Percentiles rank a stretch among this genome's conserved stretches.
These are phyloP conservation scores for Backusella morwellensis DNA, from an alignment of 192 early-diverging fungal species.

Conservation along the genomic window DNA sequence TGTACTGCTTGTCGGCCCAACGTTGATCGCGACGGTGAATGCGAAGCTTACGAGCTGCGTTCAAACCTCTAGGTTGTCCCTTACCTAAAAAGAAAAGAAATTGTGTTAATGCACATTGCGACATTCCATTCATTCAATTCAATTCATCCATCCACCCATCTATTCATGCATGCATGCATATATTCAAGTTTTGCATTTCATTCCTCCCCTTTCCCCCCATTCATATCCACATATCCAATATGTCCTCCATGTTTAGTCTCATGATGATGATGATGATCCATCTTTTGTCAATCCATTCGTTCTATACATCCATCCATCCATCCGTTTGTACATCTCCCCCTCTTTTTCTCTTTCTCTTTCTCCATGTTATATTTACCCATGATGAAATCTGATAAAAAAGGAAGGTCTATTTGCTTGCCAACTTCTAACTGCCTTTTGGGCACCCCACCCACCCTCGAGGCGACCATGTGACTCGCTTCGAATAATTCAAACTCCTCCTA, in stretches of 20 bases:
- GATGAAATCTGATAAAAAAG: constrained; percentile 29
- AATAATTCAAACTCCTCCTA: neutral
- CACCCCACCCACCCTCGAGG: neutral
- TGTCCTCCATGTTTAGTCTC: too few relatives aligned
- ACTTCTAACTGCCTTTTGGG: constrained; percentile 12
- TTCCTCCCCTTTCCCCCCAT: neutral
- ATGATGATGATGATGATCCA: too few relatives aligned
- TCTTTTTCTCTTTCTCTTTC: neutral
- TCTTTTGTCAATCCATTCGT: neutral
- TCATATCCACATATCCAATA: neutral
- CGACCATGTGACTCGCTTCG: neutral
- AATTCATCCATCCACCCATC: neutral
- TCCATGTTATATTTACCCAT: constrained; percentile 17
- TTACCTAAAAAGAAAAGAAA: constrained; percentile 42
- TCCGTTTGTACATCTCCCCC: neutral
- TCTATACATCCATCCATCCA: constrained; percentile 10
- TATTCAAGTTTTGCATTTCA: constrained; percentile 3
- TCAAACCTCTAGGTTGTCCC: constrained; percentile 97
- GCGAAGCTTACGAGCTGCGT: constrained; percentile 98
- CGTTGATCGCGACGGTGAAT: constrained; percentile 97
- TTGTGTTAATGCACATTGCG: neutral
- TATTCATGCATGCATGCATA: neutral
- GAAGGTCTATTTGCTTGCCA: constrained; percentile 19
- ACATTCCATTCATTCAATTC: neutral
- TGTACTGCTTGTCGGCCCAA: constrained; percentile 99